These are phyloP conservation scores for Mycocentrospora acerina DNA, from an alignment of 2,329 filamentous ascomycete genomes.

Conservation along the genomic window DNA sequence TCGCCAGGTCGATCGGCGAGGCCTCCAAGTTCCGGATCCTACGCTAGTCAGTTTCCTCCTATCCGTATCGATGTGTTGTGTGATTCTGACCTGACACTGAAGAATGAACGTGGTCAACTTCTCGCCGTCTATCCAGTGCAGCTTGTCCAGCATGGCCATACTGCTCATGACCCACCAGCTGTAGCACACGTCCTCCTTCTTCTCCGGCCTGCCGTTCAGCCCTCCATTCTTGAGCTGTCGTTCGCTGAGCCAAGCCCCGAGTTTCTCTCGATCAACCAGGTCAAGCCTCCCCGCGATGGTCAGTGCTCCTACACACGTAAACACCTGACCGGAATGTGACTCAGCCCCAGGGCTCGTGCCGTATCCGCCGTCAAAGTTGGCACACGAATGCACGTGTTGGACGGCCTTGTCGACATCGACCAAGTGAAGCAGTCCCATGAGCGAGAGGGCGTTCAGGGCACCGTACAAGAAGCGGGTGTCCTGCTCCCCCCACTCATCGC, in stretches of 20 bases:
- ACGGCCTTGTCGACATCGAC: slow-evolving; percentile 82
- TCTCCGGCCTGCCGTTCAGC: slow-evolving; percentile 91
- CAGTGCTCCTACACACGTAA: slow-evolving; percentile 87
- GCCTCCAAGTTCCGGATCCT: slow-evolving; percentile 78
- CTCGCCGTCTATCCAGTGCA: slow-evolving; percentile 89
- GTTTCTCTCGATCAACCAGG: slow-evolving; percentile 75
- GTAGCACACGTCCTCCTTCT: slow-evolving; percentile 95
- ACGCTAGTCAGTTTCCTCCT: slow-evolving; percentile 9
- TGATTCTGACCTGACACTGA: slow-evolving; percentile 66
- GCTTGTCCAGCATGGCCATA: slow-evolving; percentile 79
- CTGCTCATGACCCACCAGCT: slow-evolving; percentile 98
- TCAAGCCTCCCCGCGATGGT: slow-evolving; percentile 81
- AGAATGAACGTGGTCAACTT: slow-evolving; percentile 82
- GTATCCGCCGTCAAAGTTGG: slow-evolving; percentile 94
- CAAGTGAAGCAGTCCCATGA: slow-evolving; percentile 71
- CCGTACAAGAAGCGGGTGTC: slow-evolving; percentile 95
- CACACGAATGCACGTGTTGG: slow-evolving; percentile 74
- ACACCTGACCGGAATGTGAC: slow-evolving; percentile 93
- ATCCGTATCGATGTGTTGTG: background rate
- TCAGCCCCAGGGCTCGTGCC: slow-evolving; percentile 87
- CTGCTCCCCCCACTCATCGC: slow-evolving; percentile 94
- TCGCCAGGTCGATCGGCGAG: slow-evolving; percentile 88
- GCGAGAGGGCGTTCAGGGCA: slow-evolving; percentile 83
- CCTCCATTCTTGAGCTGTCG: slow-evolving; percentile 85
- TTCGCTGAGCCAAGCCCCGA: slow-evolving; percentile 91